Evolutionary conservation across 371 early-diverging fungal species (phyloP).

Genomic region (Rhizopus stolonifer): DNA sequence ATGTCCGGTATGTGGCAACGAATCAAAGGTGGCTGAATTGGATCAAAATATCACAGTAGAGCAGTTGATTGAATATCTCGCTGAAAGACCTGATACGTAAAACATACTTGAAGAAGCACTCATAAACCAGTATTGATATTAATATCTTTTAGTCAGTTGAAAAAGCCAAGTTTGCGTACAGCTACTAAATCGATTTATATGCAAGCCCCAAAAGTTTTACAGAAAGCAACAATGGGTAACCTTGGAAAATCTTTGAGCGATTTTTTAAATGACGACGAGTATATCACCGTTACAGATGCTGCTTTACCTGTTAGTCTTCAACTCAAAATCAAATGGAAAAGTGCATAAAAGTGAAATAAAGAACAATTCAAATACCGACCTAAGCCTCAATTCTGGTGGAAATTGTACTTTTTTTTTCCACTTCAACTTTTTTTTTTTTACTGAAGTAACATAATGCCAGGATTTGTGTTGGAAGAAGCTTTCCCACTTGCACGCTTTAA

Average conservation of each 20-base stretch:
- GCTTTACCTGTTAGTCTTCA: conserved; percentile 67
- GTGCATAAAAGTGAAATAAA: conserved; percentile 7
- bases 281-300: conserved; percentile 74
- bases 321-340: conserved; percentile 32
- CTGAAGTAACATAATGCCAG: conserved; percentile 39
- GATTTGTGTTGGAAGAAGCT: conserved; percentile 58
- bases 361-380: background rate
- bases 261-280: conserved; percentile 64
- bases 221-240: conserved; percentile 73
- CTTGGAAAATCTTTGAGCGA: conserved; percentile 61
- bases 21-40: conserved; percentile 41
- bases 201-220: conserved; percentile 74
- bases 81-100: conserved; percentile 75
- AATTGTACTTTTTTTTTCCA: background rate
- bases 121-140: no score
- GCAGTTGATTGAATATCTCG: conserved; percentile 74
- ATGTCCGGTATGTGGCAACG: conserved; percentile 89
- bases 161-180: conserved; percentile 72
- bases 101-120: no score
- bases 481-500: conserved; percentile 60
- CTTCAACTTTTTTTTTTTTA: conserved; percentile 1
- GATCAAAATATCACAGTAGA: conserved; percentile 51
- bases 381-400: conserved; percentile 12
- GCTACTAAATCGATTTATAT: conserved; percentile 69
- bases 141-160: conserved; percentile 81